Base-by-base conservation (phyloP, 495 filamentous ascomycete genomes). In the Talaromyces thailandensis region DNA sequence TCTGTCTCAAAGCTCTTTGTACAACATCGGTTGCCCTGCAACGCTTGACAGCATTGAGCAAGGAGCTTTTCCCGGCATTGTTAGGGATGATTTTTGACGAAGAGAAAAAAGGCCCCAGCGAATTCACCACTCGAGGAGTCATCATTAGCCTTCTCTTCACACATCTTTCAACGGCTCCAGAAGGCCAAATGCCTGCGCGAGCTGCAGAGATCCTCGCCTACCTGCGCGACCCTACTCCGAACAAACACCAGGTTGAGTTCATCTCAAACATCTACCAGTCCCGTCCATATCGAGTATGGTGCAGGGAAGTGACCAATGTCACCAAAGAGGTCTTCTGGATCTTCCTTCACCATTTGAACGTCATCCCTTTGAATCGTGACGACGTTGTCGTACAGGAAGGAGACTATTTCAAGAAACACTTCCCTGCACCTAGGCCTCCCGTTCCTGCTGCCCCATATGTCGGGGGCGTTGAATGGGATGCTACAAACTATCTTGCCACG, bases 301-400 rank as follows among this genome's bases (percentile, higher is more conserved):
- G 86, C 76, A 93, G 91, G 72, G 94, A 98, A 71, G 85, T 93
- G 18, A 85, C 84, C 57, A 91, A 88, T 65, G 92, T 98, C 51
- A 96, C 91, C 35, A 98, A 98, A 73, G 94, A 98, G 71, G 94
- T 98, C 28, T 98, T 98, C 72, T 98, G 94, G 94, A 98, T 98
- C 69, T 98, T 98, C 76, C 80, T 97, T 60, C 94, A 98, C 70
- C 87, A 93, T 62, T 76, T 93, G 56, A 98, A 98, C 66, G 86
- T 97, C 63, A 83, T 98, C 58, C 84, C 90, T 3, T 69, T 75
- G 43, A 68, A 71, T 53, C 67, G 72, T 48, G 64, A 70, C 56
- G 71, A 75, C 14, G 67, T 71, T 18, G 65, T 70, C 56, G 69
- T 66, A 8, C 67, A 69, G 25, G 68, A 55, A 40, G 68, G 67